phyloP scores from a whole-genome alignment of 2,329 filamentous ascomycete species.

The Onygenales sp. region DNA sequence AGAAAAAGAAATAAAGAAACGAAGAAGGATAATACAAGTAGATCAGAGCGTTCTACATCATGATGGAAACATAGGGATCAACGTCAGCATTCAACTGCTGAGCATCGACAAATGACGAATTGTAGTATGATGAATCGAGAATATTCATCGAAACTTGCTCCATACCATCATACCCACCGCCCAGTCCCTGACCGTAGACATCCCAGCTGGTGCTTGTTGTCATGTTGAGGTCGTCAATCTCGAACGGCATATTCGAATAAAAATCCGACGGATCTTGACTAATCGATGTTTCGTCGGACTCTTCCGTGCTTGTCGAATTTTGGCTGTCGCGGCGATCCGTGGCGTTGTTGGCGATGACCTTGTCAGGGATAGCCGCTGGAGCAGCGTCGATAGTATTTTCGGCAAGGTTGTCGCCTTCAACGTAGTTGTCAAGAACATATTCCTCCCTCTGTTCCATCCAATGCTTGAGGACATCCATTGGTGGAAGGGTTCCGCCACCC shows the following conservation, averaged over 20 bases:
- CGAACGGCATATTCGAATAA: constrained; percentile 12
- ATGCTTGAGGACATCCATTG: constrained; percentile 51
- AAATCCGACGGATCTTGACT: constrained; percentile 5
- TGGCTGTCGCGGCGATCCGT: background rate
- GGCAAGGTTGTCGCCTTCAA: constrained; percentile 4
- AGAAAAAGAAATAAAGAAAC: constrained; percentile 5
- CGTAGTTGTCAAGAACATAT: constrained; percentile 26
- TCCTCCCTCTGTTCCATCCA: constrained; percentile 53
- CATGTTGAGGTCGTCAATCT: constrained; percentile 10
- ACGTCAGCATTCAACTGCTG: constrained; percentile 23
- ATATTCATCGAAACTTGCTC: constrained; percentile 18
- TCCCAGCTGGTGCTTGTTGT: constrained; percentile 18
- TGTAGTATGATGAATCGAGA: constrained; percentile 22
- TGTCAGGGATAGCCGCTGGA: background rate
- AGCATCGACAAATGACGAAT: constrained; percentile 17
- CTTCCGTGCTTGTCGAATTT: background rate
- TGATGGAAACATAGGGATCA: constrained; percentile 28
- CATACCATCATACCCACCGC: constrained; percentile 23
- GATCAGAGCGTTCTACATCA: constrained; percentile 17
- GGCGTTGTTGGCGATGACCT: background rate
- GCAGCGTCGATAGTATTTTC: background rate
- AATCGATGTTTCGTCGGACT: background rate
- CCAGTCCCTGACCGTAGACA: constrained; percentile 8
- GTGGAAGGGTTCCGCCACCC: constrained; percentile 51
- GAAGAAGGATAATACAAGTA: constrained; percentile 9